phyloP scores from a whole-genome alignment of 2,329 filamentous ascomycete species.

The Coleophoma eucalyptorum region DNA sequence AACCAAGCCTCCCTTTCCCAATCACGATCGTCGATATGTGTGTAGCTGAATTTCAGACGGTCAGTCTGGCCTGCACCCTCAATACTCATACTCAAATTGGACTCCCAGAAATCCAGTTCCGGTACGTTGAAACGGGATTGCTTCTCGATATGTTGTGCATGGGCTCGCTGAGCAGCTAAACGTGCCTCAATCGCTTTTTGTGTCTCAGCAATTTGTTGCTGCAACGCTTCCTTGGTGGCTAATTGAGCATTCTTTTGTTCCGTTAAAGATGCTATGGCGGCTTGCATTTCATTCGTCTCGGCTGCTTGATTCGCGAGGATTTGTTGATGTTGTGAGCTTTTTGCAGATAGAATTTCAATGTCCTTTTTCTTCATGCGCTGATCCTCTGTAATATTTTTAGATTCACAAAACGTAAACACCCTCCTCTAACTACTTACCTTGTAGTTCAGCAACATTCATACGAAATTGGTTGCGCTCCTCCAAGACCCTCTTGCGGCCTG shows the following conservation, averaged over 20 bases:
- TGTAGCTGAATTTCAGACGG: constrained; percentile 85
- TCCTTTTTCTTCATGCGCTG: constrained; percentile 85
- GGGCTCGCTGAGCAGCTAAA: constrained; percentile 67
- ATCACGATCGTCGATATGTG: constrained; percentile 79
- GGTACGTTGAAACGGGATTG: constrained; percentile 88
- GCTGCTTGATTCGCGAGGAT: constrained; percentile 72
- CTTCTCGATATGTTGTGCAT: constrained; percentile 71
- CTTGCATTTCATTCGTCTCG: constrained; percentile 73
- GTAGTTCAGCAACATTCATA: constrained; percentile 82
- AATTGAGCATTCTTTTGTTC: constrained; percentile 58
- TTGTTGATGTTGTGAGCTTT: constrained; percentile 67
- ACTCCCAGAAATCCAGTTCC: constrained; percentile 94
- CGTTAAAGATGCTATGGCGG: constrained; percentile 53
- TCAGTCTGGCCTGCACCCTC: constrained; percentile 85
- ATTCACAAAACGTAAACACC: not conserved
- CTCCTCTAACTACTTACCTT: constrained; percentile 55
- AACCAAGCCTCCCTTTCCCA: constrained; percentile 93
- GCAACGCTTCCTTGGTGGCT: constrained; percentile 50
- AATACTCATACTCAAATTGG: constrained; percentile 81
- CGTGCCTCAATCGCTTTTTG: constrained; percentile 67
- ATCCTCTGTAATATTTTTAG: constrained; percentile 62
- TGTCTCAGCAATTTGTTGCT: constrained; percentile 60
- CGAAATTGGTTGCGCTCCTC: constrained; percentile 94
- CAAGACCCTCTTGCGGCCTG: constrained; percentile 81
- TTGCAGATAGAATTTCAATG: constrained; percentile 76